Percentiles rank a stretch among this genome's conserved stretches.
Conservation (phyloP, 768 basidiomycete genomes). For the Tylopilus vinaceipallidus region DNA sequence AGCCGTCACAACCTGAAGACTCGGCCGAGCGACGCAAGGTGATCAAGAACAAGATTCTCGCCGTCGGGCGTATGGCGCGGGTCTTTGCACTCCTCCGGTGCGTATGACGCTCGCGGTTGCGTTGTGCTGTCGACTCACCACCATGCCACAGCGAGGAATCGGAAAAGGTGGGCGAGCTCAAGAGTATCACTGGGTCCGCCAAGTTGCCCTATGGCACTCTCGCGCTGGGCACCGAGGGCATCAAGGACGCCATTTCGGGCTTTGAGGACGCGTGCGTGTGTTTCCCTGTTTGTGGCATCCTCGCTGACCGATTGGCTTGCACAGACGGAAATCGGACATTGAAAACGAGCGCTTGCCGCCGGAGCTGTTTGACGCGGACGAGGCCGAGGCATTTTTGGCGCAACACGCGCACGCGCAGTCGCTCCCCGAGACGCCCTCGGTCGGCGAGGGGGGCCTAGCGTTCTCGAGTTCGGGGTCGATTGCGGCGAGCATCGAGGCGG, state of each 20-base stretch:
- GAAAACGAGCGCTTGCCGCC: slow-evolving; percentile 99
- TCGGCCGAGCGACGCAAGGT: slow-evolving; percentile 75
- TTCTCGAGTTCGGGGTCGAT: slow-evolving; percentile 45
- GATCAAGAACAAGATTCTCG: slow-evolving; percentile 99
- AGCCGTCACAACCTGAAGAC: slow-evolving; percentile 41
- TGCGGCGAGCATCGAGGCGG: slow-evolving; percentile 39
- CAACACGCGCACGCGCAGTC: slow-evolving; percentile 34
- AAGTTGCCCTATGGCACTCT: slow-evolving; percentile 82
- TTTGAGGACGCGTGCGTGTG: slow-evolving; percentile 94
- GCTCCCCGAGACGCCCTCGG: slow-evolving; percentile 53
- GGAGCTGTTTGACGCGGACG: slow-evolving; percentile 80
- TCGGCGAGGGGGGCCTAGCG: slow-evolving; percentile 35
- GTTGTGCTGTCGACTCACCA: no score
- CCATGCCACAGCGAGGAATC: slow-evolving; percentile 78
- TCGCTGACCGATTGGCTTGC: neutral
- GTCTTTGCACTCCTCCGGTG: slow-evolving; percentile 95
- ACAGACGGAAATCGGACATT: slow-evolving; percentile 93
- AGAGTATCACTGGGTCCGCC: slow-evolving; percentile 76
- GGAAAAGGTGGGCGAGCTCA: slow-evolving; percentile 95
- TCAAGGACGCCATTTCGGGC: slow-evolving; percentile 89
- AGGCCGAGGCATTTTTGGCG: slow-evolving; percentile 61
- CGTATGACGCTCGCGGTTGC: slow-evolving; percentile 25
- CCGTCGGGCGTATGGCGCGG: slow-evolving; percentile 93
- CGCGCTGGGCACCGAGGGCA: slow-evolving; percentile 87
- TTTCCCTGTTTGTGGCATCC: slow-evolving; percentile 17